These are phyloP conservation scores for Candida koratica DNA, from an alignment of 805 yeast genomes.

Conservation along the genomic window DNA sequence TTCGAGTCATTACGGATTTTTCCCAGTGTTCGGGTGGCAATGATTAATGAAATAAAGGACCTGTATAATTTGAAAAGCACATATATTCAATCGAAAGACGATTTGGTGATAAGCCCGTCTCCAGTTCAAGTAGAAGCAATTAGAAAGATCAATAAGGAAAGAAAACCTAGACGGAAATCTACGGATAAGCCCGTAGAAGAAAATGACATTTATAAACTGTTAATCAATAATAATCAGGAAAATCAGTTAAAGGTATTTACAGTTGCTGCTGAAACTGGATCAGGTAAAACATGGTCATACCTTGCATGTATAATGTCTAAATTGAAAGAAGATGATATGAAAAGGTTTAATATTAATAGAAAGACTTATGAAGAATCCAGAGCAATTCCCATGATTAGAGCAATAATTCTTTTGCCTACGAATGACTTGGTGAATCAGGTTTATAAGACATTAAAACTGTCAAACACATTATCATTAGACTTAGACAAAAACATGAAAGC, in stretches of 20 bases:
- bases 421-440: constrained; percentile 87
- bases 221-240: constrained; percentile 26
- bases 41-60: constrained; percentile 49
- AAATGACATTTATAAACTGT: constrained; percentile 23
- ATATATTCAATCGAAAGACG: constrained; percentile 27
- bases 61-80: constrained; percentile 33
- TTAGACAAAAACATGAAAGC: constrained; percentile 17
- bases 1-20: constrained; percentile 67
- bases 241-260: constrained; percentile 56
- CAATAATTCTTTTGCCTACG: constrained; percentile 83
- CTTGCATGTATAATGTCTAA: constrained; percentile 70
- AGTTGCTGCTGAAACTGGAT: constrained; percentile 94
- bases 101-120: constrained; percentile 51
- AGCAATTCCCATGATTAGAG: constrained; percentile 44
- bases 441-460: constrained; percentile 38
- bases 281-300: constrained; percentile 95
- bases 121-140: constrained; percentile 82
- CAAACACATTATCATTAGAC: constrained; percentile 24
- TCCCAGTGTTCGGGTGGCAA: constrained; percentile 61
- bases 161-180: constrained; percentile 23
- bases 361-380: constrained; percentile 21
- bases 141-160: constrained; percentile 46
- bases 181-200: constrained; percentile 20
- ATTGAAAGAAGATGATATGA: constrained; percentile 53
- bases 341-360: constrained; percentile 18